Evolutionary conservation across 2,329 filamentous ascomycete species (phyloP).

Genomic region (Colletotrichum kahawae): DNA sequence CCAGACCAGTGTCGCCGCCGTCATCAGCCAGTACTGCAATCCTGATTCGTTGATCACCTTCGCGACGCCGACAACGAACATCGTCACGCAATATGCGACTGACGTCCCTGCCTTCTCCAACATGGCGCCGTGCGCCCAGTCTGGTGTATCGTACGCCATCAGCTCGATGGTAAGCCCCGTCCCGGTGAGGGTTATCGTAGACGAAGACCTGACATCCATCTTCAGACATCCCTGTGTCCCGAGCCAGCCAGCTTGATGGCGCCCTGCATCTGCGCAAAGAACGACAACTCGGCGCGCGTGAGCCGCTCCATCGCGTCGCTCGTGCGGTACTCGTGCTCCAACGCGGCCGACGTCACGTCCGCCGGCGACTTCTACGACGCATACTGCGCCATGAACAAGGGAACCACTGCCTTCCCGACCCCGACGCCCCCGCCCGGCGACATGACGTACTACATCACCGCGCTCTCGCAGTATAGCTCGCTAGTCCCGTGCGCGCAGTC

Average conservation of each 20-base stretch:
- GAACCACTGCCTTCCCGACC: slow-evolving; percentile 53
- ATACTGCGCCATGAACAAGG: slow-evolving; percentile 56
- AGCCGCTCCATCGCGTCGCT: slow-evolving; percentile 47
- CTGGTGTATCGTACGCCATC: slow-evolving; percentile 43
- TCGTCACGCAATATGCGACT: slow-evolving; percentile 53
- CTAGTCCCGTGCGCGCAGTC: slow-evolving; percentile 50
- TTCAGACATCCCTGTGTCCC: slow-evolving; percentile 35
- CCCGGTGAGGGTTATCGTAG: neutral
- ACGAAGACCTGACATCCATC: neutral
- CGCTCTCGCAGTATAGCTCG: slow-evolving; percentile 48
- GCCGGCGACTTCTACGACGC: slow-evolving; percentile 55
- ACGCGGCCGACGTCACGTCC: slow-evolving; percentile 51
- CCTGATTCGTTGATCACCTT: slow-evolving; percentile 44
- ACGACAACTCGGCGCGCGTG: slow-evolving; percentile 48
- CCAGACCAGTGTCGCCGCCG: slow-evolving; percentile 48
- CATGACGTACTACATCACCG: slow-evolving; percentile 62
- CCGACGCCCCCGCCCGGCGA: slow-evolving; percentile 54
- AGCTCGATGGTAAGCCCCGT: slow-evolving; percentile 32
- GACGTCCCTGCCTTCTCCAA: slow-evolving; percentile 49
- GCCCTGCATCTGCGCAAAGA: slow-evolving; percentile 57
- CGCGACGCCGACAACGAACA: slow-evolving; percentile 42
- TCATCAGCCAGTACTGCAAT: slow-evolving; percentile 55
- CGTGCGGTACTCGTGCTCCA: slow-evolving; percentile 50
- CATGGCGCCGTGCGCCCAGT: slow-evolving; percentile 48
- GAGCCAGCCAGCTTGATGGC: slow-evolving; percentile 46